Percentiles rank a stretch among this genome's conserved stretches.
These are phyloP conservation scores for Rhodotorula sp. DNA, from an alignment of 1,284 basidiomycete genomes.

Conservation along the genomic window DNA sequence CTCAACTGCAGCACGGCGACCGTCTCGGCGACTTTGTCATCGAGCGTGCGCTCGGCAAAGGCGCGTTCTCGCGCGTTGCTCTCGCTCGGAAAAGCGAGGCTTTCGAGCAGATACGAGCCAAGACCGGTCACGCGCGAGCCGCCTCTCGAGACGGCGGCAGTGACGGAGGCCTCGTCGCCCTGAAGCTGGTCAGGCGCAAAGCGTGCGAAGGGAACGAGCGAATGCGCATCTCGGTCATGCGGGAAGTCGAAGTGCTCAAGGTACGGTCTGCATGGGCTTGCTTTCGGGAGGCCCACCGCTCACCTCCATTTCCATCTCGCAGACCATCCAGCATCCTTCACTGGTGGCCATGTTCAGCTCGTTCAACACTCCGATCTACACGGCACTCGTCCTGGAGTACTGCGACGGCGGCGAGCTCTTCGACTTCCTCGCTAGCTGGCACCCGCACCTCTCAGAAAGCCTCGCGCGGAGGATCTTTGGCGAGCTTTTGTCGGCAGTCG, in stretches of 20 bases:
- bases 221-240: conserved; percentile 75
- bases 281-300: background rate
- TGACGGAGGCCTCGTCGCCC: conserved; percentile 61
- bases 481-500: conserved; percentile 75
- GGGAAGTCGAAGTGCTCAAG: conserved; percentile 81
- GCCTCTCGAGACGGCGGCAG: background rate
- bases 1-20: conserved; percentile 14
- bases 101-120: background rate
- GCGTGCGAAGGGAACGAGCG: conserved; percentile 61
- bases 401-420: conserved; percentile 81
- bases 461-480: conserved; percentile 71
- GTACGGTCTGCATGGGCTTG: conserved; percentile 51
- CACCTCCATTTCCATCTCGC: conserved; percentile 3
- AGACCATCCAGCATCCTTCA: conserved; percentile 80
- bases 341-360: conserved; percentile 72
- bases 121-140: background rate
- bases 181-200: conserved; percentile 74
- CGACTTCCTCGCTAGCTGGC: conserved; percentile 65
- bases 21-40: conserved; percentile 30
- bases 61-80: conserved; percentile 43
- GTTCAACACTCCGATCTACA: conserved; percentile 70
- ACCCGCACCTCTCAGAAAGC: conserved; percentile 60
- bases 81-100: conserved; percentile 26
- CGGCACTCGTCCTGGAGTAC: conserved; percentile 77
- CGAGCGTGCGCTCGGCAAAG: conserved; percentile 39